phyloP scores from a whole-genome alignment of 441 rosid genomes.

The Viola pubescens region DNA sequence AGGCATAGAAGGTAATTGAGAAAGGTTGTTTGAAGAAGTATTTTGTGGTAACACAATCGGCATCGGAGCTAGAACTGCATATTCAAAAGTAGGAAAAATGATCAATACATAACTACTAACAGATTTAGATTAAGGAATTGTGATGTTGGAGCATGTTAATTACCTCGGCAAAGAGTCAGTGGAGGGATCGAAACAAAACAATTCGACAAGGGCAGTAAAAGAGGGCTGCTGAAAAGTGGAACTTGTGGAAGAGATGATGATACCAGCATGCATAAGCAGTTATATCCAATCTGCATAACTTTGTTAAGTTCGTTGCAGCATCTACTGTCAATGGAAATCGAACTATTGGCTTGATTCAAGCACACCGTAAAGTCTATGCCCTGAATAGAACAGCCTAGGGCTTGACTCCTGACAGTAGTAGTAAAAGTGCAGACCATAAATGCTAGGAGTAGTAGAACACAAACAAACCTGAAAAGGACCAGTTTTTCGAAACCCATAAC shows the following conservation, averaged over 20 bases:
- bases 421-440: constrained; percentile 8
- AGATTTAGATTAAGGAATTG: background rate
- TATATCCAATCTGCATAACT: constrained; percentile 20
- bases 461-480: constrained; percentile 5
- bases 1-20: too few relatives aligned
- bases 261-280: constrained; percentile 30
- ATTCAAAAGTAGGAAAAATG: background rate
- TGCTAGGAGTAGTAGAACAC: background rate
- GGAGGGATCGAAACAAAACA: constrained; percentile 26
- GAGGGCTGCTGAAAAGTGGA: constrained; percentile 17
- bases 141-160: background rate
- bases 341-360: constrained; percentile 17
- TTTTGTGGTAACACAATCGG: constrained; percentile 21
- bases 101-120: too few relatives aligned
- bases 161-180: constrained; percentile 29
- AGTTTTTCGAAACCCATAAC: constrained; percentile 15
- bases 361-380: constrained; percentile 20
- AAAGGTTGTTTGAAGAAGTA: background rate
- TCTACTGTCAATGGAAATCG: constrained; percentile 16
- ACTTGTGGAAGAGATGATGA: constrained; percentile 5
- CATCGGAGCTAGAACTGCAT: constrained; percentile 24
- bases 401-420: constrained; percentile 15
- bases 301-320: constrained; percentile 33
- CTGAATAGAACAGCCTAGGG: constrained; percentile 22
- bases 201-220: constrained; percentile 22